phyloP scores from a whole-genome alignment of 2,329 filamentous ascomycete species.

The Beauveria pseudobassiana region DNA sequence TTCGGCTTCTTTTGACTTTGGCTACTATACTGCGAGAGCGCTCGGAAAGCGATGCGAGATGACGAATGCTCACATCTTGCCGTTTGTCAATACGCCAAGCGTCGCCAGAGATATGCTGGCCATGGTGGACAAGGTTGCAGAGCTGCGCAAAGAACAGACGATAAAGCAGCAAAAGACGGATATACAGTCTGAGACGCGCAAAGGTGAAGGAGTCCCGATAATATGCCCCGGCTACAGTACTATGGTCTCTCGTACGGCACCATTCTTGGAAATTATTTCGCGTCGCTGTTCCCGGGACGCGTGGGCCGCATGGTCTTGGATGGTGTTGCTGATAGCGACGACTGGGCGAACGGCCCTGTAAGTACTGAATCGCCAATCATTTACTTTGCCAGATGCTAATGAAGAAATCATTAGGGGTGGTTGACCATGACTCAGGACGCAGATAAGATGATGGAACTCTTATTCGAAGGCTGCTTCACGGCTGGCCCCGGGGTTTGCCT shows the following conservation, averaged over 20 bases:
- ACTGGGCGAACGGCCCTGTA: constrained; percentile 26
- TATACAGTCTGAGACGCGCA: not conserved
- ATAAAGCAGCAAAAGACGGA: not conserved
- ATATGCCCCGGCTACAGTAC: constrained; percentile 31
- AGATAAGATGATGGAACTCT: constrained; percentile 25
- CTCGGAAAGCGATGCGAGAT: constrained; percentile 23
- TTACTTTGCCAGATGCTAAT: not conserved
- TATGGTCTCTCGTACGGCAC: constrained; percentile 43
- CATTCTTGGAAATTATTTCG: constrained; percentile 27
- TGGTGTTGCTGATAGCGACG: constrained; percentile 29
- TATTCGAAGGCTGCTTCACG: constrained; percentile 30
- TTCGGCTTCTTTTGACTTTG: constrained; percentile 18
- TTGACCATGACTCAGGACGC: constrained; percentile 29
- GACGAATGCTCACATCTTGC: constrained; percentile 22
- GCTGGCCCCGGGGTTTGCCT: constrained; percentile 21
- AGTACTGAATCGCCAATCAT: constrained; percentile 8
- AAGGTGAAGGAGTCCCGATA: not conserved
- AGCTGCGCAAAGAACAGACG: constrained; percentile 18
- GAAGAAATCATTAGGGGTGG: constrained; percentile 24
- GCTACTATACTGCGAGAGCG: constrained; percentile 19
- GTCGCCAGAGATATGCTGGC: constrained; percentile 37
- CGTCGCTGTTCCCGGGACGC: constrained; percentile 27
- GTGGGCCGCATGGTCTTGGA: constrained; percentile 36
- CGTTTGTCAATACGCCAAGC: constrained; percentile 28
- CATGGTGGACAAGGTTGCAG: constrained; percentile 33